Percentiles rank a stretch among this genome's conserved stretches.
Conservation (phyloP, 78 protist species). For the Cavenderia fasciculata region DNA sequence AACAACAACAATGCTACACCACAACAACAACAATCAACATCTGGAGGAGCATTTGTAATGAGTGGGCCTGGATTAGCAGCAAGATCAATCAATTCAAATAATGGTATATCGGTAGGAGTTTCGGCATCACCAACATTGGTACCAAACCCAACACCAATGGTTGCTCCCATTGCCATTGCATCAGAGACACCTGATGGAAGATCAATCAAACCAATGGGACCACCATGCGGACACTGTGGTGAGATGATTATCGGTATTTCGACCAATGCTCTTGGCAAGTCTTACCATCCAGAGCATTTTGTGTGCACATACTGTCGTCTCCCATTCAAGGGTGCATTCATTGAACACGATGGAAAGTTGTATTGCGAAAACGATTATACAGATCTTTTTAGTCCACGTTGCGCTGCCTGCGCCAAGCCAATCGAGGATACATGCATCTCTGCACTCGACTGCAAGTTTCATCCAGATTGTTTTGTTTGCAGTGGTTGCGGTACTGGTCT, state of each 20-base stretch:
- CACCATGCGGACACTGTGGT: slow-evolving; percentile 74
- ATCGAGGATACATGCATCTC: slow-evolving; percentile 77
- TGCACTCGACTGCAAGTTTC: slow-evolving; percentile 63
- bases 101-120: slow-evolving; percentile 35
- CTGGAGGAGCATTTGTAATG: neutral
- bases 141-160: too few species aligned
- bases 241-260: slow-evolving; percentile 83
- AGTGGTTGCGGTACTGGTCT: slow-evolving; percentile 67
- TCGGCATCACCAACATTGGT: neutral
- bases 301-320: slow-evolving; percentile 75
- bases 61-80: too few species aligned
- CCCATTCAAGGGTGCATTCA: slow-evolving; percentile 66
- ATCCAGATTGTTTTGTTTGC: slow-evolving; percentile 78
- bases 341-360: slow-evolving; percentile 74
- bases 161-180: slow-evolving; percentile 70
- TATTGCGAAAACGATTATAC: slow-evolving; percentile 79
- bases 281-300: slow-evolving; percentile 84
- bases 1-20: too few species aligned
- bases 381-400: slow-evolving; percentile 69
- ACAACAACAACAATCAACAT: neutral
- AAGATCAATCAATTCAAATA: too few species aligned
- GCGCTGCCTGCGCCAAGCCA: slow-evolving; percentile 66
- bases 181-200: slow-evolving; percentile 76
- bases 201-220: slow-evolving; percentile 61
- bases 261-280: slow-evolving; percentile 69